Conservation (phyloP, 2,329 filamentous ascomycete species). For the Fonsecaea nubica region DNA sequence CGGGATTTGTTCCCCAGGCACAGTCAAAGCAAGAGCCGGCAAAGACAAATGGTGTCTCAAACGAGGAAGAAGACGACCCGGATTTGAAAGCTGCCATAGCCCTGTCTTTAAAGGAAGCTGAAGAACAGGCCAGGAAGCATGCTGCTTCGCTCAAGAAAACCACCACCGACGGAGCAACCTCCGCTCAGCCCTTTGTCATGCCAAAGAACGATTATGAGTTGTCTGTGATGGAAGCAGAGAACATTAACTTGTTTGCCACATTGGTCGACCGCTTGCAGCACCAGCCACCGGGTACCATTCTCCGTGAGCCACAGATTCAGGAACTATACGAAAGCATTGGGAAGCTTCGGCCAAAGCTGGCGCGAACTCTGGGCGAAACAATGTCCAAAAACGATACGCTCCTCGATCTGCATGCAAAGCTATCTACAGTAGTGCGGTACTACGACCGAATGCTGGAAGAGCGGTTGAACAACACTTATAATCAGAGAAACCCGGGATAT, state of each 20-base stretch:
- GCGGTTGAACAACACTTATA: slow-evolving; percentile 79
- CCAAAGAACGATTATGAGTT: slow-evolving; percentile 95
- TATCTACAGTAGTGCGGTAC: slow-evolving; percentile 94
- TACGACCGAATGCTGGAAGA: slow-evolving; percentile 99
- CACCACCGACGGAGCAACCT: slow-evolving; percentile 56
- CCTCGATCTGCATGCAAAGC: slow-evolving; percentile 89
- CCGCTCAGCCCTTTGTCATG: slow-evolving; percentile 60
- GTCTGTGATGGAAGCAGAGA: slow-evolving; percentile 91
- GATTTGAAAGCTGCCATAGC: slow-evolving; percentile 95
- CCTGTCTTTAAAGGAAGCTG: slow-evolving; percentile 93
- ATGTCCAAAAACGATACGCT: slow-evolving; percentile 99
- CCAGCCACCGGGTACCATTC: slow-evolving; percentile 90
- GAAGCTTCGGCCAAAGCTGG: slow-evolving; percentile 88
- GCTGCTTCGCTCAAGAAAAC: slow-evolving; percentile 83
- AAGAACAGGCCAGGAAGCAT: slow-evolving; percentile 94
- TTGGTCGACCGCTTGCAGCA: slow-evolving; percentile 93
- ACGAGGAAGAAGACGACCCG: slow-evolving; percentile 83
- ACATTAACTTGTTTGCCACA: slow-evolving; percentile 94
- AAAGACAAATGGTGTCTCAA: slow-evolving; percentile 51
- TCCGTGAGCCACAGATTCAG: slow-evolving; percentile 97
- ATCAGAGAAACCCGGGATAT: slow-evolving; percentile 75
- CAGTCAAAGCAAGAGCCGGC: slow-evolving; percentile 47
- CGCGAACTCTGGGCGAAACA: slow-evolving; percentile 94
- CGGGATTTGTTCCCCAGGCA: slow-evolving; percentile 74
- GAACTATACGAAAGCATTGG: slow-evolving; percentile 98